Evolutionary conservation across 2,329 filamentous ascomycete species (phyloP), one percentile per base, ranked within the genome.

Genomic region (Colletotrichum musicola): DNA sequence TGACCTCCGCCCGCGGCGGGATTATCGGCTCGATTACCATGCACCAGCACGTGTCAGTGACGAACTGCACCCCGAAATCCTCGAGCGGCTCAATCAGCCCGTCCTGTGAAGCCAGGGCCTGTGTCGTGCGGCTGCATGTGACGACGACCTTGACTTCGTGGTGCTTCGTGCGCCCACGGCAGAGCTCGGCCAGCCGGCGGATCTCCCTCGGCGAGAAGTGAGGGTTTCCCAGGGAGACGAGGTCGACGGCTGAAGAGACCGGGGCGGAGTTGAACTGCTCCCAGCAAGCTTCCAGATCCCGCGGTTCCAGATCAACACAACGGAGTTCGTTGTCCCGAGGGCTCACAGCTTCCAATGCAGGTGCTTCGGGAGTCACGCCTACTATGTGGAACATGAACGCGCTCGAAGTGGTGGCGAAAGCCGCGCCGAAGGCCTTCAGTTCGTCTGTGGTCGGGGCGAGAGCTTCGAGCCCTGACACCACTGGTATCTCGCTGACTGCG

Each of bases 41-140:
- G 68, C 82, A 85, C 82, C 82, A 85, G 61, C 82, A 85, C 0
- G 81, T 84, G 68, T 85, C 82, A 0, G 79, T 84, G 13, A 84
- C 73, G 5, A 83, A 61, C 38, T 75, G 72, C 0, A 74, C 81
- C 0, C 82, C 82, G 57, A 83, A 84, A 0, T 16, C 42, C 16
- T 80, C 73, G 1, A 85, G 50, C 58, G 56, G 0, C 70, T 62
- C 2, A 80, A 59, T 4, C 76, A 67, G 0, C 79, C 79, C 1
- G 73, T 75, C n/a, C 76, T 72, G 72, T 3, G 6, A 14, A 4
- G 47, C 47, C 20, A 22, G 20, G 9, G 13, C 18, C 6, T 22
- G 20, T 7, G 20, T 25, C 5, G 47, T 14, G 6, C 47, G n/a
- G 9, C 18, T 6, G 7, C 18, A 22, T 42, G 72, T 73, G 0